Evolutionary conservation across 192 early-diverging fungal genomes (phyloP).

Genomic region (Backusella psychrophila): DNA sequence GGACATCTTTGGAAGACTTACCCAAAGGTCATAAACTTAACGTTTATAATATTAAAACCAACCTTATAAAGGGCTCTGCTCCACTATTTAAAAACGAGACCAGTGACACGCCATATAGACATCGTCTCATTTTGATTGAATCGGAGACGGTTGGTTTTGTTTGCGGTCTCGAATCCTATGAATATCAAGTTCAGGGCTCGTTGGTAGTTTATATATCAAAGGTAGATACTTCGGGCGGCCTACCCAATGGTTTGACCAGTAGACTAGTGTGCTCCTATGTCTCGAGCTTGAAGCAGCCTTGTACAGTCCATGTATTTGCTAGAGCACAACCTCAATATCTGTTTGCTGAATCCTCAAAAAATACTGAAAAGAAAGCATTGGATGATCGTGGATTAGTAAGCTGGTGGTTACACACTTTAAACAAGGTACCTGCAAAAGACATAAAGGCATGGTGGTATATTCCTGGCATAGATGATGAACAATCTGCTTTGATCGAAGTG

Average conservation of each 20-base stretch:
- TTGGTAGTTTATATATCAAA: constrained; percentile 39
- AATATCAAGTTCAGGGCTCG: constrained; percentile 5
- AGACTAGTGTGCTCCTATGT: constrained; percentile 38
- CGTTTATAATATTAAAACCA: constrained; percentile 1
- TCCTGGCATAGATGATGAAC: constrained; percentile 50
- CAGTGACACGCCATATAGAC: background rate
- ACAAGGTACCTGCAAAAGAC: constrained; percentile 12
- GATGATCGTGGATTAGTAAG: constrained; percentile 59
- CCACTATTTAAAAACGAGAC: background rate
- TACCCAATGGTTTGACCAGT: constrained; percentile 21
- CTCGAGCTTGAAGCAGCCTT: constrained; percentile 10
- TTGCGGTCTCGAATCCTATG: constrained; percentile 24
- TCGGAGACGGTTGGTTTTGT: constrained; percentile 11
- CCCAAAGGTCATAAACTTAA: background rate
- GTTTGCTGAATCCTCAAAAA: constrained; percentile 69
- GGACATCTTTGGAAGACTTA: background rate
- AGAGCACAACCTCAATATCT: constrained; percentile 85
- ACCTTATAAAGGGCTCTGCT: background rate
- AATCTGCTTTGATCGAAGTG: background rate
- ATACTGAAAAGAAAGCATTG: constrained; percentile 54
- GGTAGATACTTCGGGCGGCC: constrained; percentile 43
- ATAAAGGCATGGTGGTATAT: constrained; percentile 49
- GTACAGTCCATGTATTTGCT: constrained; percentile 68
- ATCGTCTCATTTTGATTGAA: constrained; percentile 8
- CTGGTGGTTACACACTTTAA: constrained; percentile 68